These are phyloP conservation scores for Diaporthe citri DNA, from an alignment of 2,329 filamentous ascomycete species.

Conservation along the genomic window DNA sequence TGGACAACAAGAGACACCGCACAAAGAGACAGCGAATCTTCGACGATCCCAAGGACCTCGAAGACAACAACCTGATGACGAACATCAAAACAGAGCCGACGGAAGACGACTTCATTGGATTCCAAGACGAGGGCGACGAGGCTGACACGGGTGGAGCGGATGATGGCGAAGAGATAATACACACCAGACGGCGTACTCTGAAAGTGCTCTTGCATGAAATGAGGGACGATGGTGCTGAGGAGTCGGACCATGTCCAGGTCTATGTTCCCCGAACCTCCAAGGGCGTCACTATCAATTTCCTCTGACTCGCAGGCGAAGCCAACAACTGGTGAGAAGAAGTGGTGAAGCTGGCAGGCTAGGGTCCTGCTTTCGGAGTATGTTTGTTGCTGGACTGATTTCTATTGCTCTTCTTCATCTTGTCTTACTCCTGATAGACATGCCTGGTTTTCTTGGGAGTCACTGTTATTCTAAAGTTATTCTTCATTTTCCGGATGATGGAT, in stretches of 20 bases:
- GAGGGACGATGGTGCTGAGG: not conserved
- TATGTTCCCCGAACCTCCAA: not conserved
- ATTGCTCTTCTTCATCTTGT: too few relatives aligned
- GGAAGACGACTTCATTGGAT: not conserved
- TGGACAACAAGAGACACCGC: not conserved
- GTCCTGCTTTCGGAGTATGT: not conserved
- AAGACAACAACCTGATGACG: too few relatives aligned
- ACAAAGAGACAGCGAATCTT: not conserved
- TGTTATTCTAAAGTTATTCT: too few relatives aligned
- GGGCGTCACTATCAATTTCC: not conserved
- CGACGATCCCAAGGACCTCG: not conserved
- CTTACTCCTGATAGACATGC: accelerated
- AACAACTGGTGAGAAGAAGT: not conserved
- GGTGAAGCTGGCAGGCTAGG: not conserved
- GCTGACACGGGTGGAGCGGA: not conserved
- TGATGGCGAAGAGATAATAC: too few relatives aligned
- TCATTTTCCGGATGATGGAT: too few relatives aligned
- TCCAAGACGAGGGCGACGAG: too few relatives aligned
- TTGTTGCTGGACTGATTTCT: not conserved
- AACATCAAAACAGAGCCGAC: not conserved
- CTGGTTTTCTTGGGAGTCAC: too few relatives aligned
- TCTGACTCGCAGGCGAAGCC: not conserved
- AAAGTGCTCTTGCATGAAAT: not conserved
- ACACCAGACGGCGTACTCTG: not conserved
- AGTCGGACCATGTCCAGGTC: not conserved